These are phyloP conservation scores for Galerina sulciceps DNA, from an alignment of 768 basidiomycete species.

Conservation along the genomic window DNA sequence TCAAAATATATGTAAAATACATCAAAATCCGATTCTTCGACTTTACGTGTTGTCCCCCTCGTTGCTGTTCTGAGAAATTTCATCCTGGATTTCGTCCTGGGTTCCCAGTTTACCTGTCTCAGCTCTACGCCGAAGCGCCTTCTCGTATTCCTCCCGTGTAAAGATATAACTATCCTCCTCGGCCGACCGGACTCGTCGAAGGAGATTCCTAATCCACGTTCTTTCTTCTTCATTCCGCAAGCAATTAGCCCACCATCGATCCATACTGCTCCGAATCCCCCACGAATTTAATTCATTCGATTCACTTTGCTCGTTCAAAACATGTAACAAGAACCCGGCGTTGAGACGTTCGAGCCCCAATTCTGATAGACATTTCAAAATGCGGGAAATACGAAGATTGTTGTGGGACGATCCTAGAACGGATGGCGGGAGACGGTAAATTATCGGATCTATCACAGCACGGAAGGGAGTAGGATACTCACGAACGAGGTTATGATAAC, in stretches of 20 bases:
- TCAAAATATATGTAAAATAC: conserved; percentile 16
- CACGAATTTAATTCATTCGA: conserved; percentile 51
- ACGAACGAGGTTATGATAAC: conserved; percentile 72
- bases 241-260: conserved; percentile 80
- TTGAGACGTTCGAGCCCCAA: conserved; percentile 67
- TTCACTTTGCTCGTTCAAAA: conserved; percentile 73
- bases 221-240: conserved; percentile 65
- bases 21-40: conserved; percentile 9
- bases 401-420: conserved; percentile 69
- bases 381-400: conserved; percentile 76
- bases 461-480: conserved; percentile 34
- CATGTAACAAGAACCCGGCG: conserved; percentile 69
- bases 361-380: conserved; percentile 76
- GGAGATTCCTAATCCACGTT: conserved; percentile 53
- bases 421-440: conserved; percentile 16
- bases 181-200: conserved; percentile 51
- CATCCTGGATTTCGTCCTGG: conserved; percentile 12
- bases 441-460: conserved; percentile 14
- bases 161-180: conserved; percentile 46
- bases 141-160: conserved; percentile 61
- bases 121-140: conserved; percentile 45
- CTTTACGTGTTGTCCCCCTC: conserved; percentile 14
- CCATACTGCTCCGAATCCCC: conserved; percentile 65
- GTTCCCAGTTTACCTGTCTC: conserved; percentile 37
- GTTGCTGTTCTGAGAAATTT: conserved; percentile 13